A percentile compares a stretch with the other conserved stretches of the same genome.
Conservation (phyloP, 768 basidiomycete species). For the Mycena belliarum region DNA sequence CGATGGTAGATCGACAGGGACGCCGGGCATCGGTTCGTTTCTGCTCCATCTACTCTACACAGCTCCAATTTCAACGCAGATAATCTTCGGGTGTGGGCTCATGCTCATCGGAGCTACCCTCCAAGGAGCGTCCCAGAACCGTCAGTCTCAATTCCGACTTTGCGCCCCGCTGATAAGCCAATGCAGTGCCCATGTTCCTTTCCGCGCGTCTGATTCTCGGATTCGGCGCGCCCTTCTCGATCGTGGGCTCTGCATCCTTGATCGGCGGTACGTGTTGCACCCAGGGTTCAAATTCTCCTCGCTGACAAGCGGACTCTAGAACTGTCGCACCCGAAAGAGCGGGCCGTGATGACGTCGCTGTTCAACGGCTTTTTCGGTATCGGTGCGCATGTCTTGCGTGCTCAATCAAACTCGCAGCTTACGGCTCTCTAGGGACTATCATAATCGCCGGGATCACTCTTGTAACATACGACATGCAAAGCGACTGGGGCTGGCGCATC, state of each 20-base stretch:
- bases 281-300: background rate
- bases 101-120: conserved; percentile 2
- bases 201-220: conserved; percentile 7
- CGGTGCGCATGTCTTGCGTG: background rate
- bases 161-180: background rate
- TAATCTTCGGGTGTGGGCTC: conserved; percentile 1
- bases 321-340: conserved; percentile 7
- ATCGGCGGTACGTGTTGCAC: background rate
- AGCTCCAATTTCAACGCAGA: background rate
- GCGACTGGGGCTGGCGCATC: conserved; percentile 45
- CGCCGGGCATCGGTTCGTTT: conserved; percentile 3
- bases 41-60: background rate
- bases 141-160: background rate
- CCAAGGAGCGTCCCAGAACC: background rate
- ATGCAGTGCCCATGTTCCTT: background rate
- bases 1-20: conserved; percentile 1
- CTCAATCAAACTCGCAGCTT: no score
- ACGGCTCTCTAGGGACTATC: background rate
- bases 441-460: background rate
- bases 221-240: conserved; percentile 2
- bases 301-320: background rate
- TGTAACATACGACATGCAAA: background rate
- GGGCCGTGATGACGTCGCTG: background rate
- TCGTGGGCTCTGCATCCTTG: background rate
- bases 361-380: conserved; percentile 3